Evolutionary conservation across 2,329 filamentous ascomycete genomes (phyloP).

Genomic region (Cadophora gregata): DNA sequence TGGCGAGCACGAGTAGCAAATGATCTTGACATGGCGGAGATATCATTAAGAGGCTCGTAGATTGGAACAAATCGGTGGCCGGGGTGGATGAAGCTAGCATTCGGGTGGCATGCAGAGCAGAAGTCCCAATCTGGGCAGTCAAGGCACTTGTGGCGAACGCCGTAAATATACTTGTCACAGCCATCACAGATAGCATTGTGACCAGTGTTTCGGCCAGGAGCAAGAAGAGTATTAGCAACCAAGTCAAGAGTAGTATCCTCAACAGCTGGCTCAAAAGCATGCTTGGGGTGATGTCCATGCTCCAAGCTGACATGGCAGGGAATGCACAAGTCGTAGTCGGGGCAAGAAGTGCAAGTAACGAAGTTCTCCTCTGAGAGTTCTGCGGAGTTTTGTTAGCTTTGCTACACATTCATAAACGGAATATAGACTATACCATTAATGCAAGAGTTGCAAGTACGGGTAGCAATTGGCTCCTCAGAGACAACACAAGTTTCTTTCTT

Average conservation of each 20-base stretch:
- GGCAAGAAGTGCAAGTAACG: conserved; percentile 82
- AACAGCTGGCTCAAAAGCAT: conserved; percentile 75
- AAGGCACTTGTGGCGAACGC: conserved; percentile 94
- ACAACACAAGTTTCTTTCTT: conserved; percentile 28
- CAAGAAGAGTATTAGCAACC: conserved; percentile 70
- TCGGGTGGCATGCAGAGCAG: conserved; percentile 76
- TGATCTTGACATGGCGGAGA: conserved; percentile 50
- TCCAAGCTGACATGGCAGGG: conserved; percentile 75
- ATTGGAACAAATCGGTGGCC: conserved; percentile 88
- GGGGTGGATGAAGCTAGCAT: conserved; percentile 73
- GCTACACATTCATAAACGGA: conserved; percentile 11
- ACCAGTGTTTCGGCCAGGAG: conserved; percentile 77
- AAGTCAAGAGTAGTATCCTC: conserved; percentile 65
- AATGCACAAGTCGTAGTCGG: conserved; percentile 92
- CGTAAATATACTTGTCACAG: conserved; percentile 86
- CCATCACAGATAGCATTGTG: conserved; percentile 95
- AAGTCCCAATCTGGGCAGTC: conserved; percentile 98
- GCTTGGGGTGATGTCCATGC: conserved; percentile 91
- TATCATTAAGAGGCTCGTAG: conserved; percentile 69
- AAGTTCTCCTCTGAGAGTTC: conserved; percentile 76
- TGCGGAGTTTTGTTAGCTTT: conserved; percentile 40
- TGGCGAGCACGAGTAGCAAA: conserved; percentile 62
- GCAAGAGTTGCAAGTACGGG: conserved; percentile 68
- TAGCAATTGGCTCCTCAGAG: conserved; percentile 36
- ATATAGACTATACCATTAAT: conserved; percentile 57